Evolutionary conservation across 2,329 filamentous ascomycete species (phyloP).

Genomic region (Nigrograna mackinnonii): DNA sequence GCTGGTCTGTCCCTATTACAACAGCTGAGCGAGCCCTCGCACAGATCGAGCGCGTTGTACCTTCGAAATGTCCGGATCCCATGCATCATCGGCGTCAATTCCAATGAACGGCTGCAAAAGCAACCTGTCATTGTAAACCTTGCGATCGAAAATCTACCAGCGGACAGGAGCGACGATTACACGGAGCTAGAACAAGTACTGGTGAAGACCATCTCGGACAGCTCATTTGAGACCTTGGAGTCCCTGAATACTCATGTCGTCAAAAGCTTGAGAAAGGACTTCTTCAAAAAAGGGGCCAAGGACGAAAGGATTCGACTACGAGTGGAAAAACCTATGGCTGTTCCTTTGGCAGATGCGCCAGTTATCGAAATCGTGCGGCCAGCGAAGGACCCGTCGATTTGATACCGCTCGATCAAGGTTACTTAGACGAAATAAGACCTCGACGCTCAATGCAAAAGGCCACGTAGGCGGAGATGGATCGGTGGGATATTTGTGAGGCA

Average conservation of each 20-base stretch:
- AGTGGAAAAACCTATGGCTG: slow-evolving; percentile 74
- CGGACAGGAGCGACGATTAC: slow-evolving; percentile 54
- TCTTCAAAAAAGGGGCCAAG: slow-evolving; percentile 32
- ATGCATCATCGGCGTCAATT: slow-evolving; percentile 72
- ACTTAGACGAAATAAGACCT: no score
- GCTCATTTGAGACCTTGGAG: slow-evolving; percentile 52
- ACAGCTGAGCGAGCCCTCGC: slow-evolving; percentile 12
- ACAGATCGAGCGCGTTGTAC: slow-evolving; percentile 48
- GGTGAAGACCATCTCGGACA: slow-evolving; percentile 56
- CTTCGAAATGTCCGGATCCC: slow-evolving; percentile 65
- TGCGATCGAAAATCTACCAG: slow-evolving; percentile 59
- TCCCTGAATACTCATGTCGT: slow-evolving; percentile 42
- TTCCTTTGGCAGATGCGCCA: slow-evolving; percentile 72
- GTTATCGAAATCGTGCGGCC: slow-evolving; percentile 61
- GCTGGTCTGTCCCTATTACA: slow-evolving; percentile 52
- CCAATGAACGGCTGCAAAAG: slow-evolving; percentile 67
- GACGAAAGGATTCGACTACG: slow-evolving; percentile 62
- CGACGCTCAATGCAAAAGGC: no score
- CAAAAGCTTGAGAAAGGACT: slow-evolving; percentile 47
- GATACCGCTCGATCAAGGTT: no score
- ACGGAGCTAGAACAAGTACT: slow-evolving; percentile 61
- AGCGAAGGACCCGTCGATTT: no score
- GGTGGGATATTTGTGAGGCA: no score
- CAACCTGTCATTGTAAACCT: slow-evolving; percentile 69
- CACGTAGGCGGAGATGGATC: no score